phyloP scores from a whole-genome alignment of 768 basidiomycete genomes.

The Russula griseocarnosa region DNA sequence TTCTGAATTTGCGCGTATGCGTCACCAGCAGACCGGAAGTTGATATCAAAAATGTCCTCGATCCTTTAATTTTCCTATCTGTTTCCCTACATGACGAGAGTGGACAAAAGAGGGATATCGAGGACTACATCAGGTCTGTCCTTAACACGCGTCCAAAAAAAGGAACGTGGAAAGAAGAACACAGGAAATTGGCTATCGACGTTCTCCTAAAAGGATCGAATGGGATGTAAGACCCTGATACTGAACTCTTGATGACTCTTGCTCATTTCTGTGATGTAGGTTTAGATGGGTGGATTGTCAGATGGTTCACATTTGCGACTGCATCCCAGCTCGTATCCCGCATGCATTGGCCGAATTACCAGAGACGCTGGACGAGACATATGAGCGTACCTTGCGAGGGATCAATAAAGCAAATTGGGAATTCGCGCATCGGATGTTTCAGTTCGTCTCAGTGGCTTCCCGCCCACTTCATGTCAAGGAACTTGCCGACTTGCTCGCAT shows the following conservation, averaged over 20 bases:
- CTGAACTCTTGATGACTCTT: neutral
- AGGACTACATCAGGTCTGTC: neutral
- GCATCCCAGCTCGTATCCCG: neutral
- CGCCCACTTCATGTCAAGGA: neutral
- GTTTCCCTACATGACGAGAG: neutral
- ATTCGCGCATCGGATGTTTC: neutral
- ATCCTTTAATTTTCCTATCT: neutral
- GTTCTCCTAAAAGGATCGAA: neutral
- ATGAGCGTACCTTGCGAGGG: neutral
- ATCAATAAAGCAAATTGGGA: neutral
- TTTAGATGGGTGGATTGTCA: neutral
- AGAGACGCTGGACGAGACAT: neutral
- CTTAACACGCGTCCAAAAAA: neutral
- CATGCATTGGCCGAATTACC: neutral
- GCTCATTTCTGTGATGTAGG: neutral
- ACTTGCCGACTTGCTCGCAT: neutral
- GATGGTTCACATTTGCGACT: neutral
- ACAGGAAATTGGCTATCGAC: neutral
- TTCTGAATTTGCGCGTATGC: neutral
- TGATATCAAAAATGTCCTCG: neutral
- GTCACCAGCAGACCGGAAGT: neutral
- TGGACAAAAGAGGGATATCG: neutral
- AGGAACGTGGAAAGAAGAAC: neutral
- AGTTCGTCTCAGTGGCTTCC: neutral
- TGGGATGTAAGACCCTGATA: neutral